Base-by-base conservation (phyloP, 768 basidiomycete species). In the Punctularia strigosozonata region DNA sequence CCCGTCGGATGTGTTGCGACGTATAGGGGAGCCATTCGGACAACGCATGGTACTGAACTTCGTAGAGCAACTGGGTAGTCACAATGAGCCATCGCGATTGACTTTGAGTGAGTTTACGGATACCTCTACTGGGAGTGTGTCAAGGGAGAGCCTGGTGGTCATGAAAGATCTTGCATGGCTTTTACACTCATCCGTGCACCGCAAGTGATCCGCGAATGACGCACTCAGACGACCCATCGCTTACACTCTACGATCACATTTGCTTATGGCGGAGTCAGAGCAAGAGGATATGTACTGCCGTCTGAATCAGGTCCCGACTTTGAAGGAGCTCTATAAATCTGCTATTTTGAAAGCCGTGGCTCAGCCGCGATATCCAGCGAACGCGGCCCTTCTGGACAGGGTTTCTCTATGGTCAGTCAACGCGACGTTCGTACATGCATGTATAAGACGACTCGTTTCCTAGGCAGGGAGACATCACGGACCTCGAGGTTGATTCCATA, bases 11-110 rank as follows among this genome's bases (percentile, higher is more conserved):
- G 26, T 64, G 55, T 43, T 59, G 69, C 44, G 71, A 83, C 23
- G 71, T 60, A 37, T 58, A 57, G 0, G 88, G 87, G 6, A 95
- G 60, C 25, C 61, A 49, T 14, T 72, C 63, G 3, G 84, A 87
- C 5, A 75, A 59, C 0, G 87, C 77, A 45, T 66, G 66, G 14
- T 84, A 67, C 46, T 90, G 82, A 12, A 94, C 68, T 40, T 89
- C 75, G 48, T 82, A 80, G 0, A 92, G 57, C 6, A 97, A 66
- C 90, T 92, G n/a, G n/a, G n/a, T n/a, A n/a, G n/a, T n/a, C n/a
- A n/a, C n/a, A n/a, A n/a, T n/a, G n/a, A n/a, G n/a, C n/a, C n/a
- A n/a, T n/a, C n/a, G n/a, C n/a, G n/a, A n/a, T n/a, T n/a, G n/a
- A n/a, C n/a, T n/a, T n/a, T n/a, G n/a, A n/a, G n/a, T n/a, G n/a